Base-by-base conservation (phyloP, 257 asterid species). In the Haberlea rhodopensis region DNA sequence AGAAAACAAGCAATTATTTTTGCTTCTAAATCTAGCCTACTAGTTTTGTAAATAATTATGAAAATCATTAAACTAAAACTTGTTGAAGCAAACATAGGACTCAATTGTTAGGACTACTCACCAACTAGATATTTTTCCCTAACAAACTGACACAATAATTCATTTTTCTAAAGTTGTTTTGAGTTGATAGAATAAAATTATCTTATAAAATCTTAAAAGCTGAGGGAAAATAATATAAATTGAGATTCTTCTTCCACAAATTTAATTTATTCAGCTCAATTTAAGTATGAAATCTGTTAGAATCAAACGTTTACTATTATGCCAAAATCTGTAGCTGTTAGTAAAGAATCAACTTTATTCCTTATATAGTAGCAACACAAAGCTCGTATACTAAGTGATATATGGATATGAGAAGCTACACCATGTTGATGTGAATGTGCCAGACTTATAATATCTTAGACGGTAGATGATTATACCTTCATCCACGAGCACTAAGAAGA, bases 91-190 rank as follows among this genome's bases (percentile, higher is more conserved):
- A 25, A 16, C 29, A 62, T 45, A 4, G 2, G 24, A 18, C 43
- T 19, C 7, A 26, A 24, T 25, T 8, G 28, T 29, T 22, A 27
- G 68, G 59, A 65, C 61, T 46, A 48, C 62, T 34, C 3, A 26
- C 43, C 63, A 37, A 34, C 25, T 34, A 32, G 23, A 55, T 13
- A 32, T 9, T 34, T 11, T 40, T 18, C 48, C 48, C 11, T 21
- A 53, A 58, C 56, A 60, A 69, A 60, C 22, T 9, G 34, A 53
- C 37, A 52, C 60, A 51, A 51, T 29, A 15, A 57, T 67, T 54
- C 21, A 56, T 25, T 54, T 24, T 57, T 11, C 27, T 0, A 48
- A 48, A 45, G 19, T 46, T 26, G 48, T 40, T 7, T 26, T 26
- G 13, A 53, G 57, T 48, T 52, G 68, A 60, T 51, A 59, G 52